Conservation (phyloP, 2,329 filamentous ascomycete species). For the Aspergillus quadrilineatus region DNA sequence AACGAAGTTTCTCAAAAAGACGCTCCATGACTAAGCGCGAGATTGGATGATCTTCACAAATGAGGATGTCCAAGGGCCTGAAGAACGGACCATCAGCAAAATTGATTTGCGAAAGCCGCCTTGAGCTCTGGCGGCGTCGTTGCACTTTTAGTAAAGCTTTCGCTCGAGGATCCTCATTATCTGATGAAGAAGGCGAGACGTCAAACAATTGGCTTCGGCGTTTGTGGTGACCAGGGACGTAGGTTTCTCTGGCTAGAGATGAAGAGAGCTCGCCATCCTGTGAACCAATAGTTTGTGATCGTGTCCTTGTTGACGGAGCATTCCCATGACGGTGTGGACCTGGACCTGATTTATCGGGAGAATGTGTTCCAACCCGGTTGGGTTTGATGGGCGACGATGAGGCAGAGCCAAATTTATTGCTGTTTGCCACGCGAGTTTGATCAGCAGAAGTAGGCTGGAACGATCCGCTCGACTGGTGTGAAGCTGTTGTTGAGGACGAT, state of each 20-base stretch:
- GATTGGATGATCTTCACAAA: constrained; percentile 96
- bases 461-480: constrained; percentile 70
- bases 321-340: constrained; percentile 62
- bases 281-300: constrained; percentile 90
- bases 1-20: constrained; percentile 88
- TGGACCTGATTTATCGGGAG: constrained; percentile 62
- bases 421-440: constrained; percentile 59
- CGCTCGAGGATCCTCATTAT: constrained; percentile 91
- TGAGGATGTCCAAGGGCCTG: constrained; percentile 86
- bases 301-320: constrained; percentile 66
- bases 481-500: constrained; percentile 77
- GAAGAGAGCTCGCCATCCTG: constrained; percentile 73
- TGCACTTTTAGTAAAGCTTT: constrained; percentile 91
- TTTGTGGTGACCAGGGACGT: constrained; percentile 73
- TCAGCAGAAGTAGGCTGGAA: constrained; percentile 74
- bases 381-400: constrained; percentile 56
- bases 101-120: constrained; percentile 87
- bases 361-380: constrained; percentile 41
- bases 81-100: constrained; percentile 82
- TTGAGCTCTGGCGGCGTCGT: constrained; percentile 89
- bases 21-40: constrained; percentile 99
- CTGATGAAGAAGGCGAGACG: constrained; percentile 94
- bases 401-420: constrained; percentile 54
- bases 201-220: constrained; percentile 92
- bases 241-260: constrained; percentile 59